A percentile compares a stretch with the other conserved stretches of the same genome.
Conservation (phyloP, 805 yeast species). For the Hanseniaspora nectarophila region DNA sequence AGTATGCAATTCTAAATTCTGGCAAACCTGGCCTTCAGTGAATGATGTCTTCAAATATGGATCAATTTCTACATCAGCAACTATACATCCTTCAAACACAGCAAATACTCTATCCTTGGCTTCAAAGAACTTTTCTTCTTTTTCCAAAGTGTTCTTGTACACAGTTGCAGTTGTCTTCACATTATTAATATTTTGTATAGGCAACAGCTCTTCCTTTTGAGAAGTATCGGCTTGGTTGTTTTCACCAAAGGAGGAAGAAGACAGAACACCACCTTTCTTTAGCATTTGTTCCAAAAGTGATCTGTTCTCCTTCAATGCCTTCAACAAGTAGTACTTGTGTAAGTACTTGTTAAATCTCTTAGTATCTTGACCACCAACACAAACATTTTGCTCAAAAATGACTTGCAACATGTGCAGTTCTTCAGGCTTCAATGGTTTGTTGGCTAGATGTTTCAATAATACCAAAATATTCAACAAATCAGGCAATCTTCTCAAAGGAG, state of each 20-base stretch:
- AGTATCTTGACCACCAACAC: neutral
- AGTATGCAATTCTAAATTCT: neutral
- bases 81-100: neutral
- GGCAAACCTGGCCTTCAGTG: neutral
- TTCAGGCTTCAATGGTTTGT: conserved; percentile 13
- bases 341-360: neutral
- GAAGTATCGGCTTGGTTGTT: neutral
- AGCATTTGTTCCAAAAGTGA: neutral
- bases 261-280: conserved; percentile 1
- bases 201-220: neutral
- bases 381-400: neutral
- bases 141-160: neutral
- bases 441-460: conserved; percentile 36
- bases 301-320: neutral
- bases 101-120: neutral
- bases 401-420: neutral
- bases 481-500: conserved; percentile 75
- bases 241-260: neutral
- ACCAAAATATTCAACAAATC: conserved; percentile 78
- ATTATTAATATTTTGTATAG: neutral
- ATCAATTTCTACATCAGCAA: neutral
- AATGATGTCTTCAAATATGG: neutral
- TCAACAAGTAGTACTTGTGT: neutral
- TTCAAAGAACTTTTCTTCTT: neutral
- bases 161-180: neutral